Percentiles rank a stretch among this genome's conserved stretches.
phyloP scores from a whole-genome alignment of 371 early-diverging fungal genomes.

The Rhizomucor pusillus region DNA sequence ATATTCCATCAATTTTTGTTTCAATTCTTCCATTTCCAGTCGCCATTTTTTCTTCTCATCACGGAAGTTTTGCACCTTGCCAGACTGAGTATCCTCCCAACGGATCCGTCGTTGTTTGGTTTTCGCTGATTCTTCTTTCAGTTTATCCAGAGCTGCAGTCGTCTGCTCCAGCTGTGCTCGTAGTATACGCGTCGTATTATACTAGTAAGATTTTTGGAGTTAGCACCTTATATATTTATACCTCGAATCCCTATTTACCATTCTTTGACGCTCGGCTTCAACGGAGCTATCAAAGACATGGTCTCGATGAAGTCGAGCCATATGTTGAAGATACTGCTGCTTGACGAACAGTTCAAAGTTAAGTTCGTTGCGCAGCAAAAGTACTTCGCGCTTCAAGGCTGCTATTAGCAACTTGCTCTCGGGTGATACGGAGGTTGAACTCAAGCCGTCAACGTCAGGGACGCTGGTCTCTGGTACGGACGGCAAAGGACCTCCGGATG shows the following conservation, averaged over 20 bases:
- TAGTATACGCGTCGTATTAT: slow-evolving; percentile 56
- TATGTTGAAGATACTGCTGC: slow-evolving; percentile 68
- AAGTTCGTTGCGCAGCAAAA: slow-evolving; percentile 59
- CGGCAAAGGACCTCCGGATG: not conserved
- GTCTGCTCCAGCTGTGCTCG: slow-evolving; percentile 57
- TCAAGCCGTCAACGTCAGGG: not conserved
- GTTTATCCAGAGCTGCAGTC: slow-evolving; percentile 45
- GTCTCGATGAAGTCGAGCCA: slow-evolving; percentile 61
- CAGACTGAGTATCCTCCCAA: slow-evolving; percentile 65
- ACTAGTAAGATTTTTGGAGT: slow-evolving; percentile 17
- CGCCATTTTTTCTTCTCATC: slow-evolving; percentile 60
- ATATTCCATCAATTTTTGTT: slow-evolving; percentile 48
- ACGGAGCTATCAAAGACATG: slow-evolving; percentile 63
- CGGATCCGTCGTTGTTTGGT: slow-evolving; percentile 60
- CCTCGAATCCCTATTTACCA: slow-evolving; percentile 22
- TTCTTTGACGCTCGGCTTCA: slow-evolving; percentile 61
- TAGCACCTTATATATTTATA: not conserved
- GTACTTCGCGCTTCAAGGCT: slow-evolving; percentile 55
- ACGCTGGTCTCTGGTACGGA: not conserved
- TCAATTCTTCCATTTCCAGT: slow-evolving; percentile 41
- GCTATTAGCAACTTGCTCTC: slow-evolving; percentile 39
- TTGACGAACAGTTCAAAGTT: slow-evolving; percentile 68
- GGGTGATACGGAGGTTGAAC: slow-evolving; percentile 11
- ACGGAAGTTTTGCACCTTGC: slow-evolving; percentile 52
- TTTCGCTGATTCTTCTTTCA: slow-evolving; percentile 51